Evolutionary conservation across 179 eudicot species (phyloP).

Genomic region (Vitellaria paradoxa): DNA sequence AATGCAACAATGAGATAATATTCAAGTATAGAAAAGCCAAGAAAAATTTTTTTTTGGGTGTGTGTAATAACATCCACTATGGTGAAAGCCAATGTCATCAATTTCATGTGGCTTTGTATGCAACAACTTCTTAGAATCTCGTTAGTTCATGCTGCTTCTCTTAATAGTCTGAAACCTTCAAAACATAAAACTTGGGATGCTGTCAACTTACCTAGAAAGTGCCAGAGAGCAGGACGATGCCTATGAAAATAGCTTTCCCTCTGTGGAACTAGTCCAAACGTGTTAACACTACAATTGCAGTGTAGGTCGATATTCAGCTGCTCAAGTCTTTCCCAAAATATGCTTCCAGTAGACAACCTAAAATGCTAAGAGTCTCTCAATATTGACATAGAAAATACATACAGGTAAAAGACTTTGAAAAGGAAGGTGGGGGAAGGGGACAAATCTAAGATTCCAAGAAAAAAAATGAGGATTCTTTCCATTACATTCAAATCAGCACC

Average conservation of each 20-base stretch:
- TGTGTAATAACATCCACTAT: conserved; percentile 38
- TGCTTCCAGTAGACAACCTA: conserved; percentile 44
- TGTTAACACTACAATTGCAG: conserved; percentile 36
- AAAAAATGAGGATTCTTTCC: not conserved
- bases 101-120: conserved; percentile 33
- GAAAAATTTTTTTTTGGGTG: not conserved
- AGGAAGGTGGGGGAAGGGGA: too few relatives aligned
- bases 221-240: conserved; percentile 56
- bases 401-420: not conserved
- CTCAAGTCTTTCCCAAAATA: conserved; percentile 39
- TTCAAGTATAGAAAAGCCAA: conserved; percentile 35
- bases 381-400: not conserved
- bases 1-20: too few relatives aligned
- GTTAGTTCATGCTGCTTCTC: conserved; percentile 16
- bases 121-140: conserved; percentile 38
- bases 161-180: conserved; percentile 25
- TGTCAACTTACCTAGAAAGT: conserved; percentile 51
- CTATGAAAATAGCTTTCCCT: conserved; percentile 60
- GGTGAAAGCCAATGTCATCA: conserved; percentile 37
- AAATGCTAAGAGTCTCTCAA: not conserved
- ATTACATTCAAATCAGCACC: not conserved
- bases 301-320: conserved; percentile 45
- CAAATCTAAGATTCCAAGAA: not conserved
- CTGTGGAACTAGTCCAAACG: conserved; percentile 52
- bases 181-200: conserved; percentile 26